Percentiles rank a stretch among this genome's conserved stretches.
phyloP scores from a whole-genome alignment of 306 rosid species.

The Parietaria judaica region DNA sequence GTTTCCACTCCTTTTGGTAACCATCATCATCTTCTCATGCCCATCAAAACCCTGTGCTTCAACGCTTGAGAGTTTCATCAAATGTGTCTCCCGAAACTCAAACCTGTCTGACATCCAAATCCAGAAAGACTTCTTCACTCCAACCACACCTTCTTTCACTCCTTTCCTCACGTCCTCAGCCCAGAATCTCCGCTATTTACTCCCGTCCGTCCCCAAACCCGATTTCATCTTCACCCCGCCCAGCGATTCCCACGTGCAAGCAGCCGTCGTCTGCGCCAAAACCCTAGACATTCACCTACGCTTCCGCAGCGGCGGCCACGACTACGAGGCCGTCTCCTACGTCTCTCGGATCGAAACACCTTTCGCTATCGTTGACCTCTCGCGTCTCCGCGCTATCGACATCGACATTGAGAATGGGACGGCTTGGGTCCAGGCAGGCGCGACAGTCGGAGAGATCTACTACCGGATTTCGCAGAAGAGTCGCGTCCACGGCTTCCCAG shows the following conservation, averaged over 20 bases:
- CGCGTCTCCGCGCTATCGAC: slow-evolving; percentile 24
- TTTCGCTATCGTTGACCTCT: slow-evolving; percentile 38
- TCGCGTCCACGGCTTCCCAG: slow-evolving; percentile 49
- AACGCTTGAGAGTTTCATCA: slow-evolving; percentile 30
- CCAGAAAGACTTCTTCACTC: slow-evolving; percentile 32
- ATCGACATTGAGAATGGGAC: slow-evolving; percentile 27
- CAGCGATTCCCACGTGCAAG: slow-evolving; percentile 53
- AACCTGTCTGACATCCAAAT: slow-evolving; percentile 24
- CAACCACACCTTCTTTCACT: slow-evolving; percentile 29
- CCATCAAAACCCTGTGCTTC: slow-evolving; percentile 20
- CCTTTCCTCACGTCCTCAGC: slow-evolving; percentile 50
- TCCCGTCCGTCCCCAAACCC: slow-evolving; percentile 54
- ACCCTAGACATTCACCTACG: slow-evolving; percentile 48
- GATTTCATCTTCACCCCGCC: slow-evolving; percentile 58
- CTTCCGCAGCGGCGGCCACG: slow-evolving; percentile 77
- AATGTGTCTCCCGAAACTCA: slow-evolving; percentile 34
- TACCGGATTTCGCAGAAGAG: slow-evolving; percentile 45
- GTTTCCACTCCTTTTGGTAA: slow-evolving; percentile 4
- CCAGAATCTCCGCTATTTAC: slow-evolving; percentile 42
- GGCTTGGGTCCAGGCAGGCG: slow-evolving; percentile 64
- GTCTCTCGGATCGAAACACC: slow-evolving; percentile 49
- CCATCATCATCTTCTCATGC: slow-evolving; percentile 23
- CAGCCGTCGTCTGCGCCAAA: slow-evolving; percentile 54
- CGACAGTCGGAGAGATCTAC: slow-evolving; percentile 55
- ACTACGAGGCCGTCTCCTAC: slow-evolving; percentile 77